Conservation (phyloP, 495 filamentous ascomycete species). For the Sporormia fimetaria region DNA sequence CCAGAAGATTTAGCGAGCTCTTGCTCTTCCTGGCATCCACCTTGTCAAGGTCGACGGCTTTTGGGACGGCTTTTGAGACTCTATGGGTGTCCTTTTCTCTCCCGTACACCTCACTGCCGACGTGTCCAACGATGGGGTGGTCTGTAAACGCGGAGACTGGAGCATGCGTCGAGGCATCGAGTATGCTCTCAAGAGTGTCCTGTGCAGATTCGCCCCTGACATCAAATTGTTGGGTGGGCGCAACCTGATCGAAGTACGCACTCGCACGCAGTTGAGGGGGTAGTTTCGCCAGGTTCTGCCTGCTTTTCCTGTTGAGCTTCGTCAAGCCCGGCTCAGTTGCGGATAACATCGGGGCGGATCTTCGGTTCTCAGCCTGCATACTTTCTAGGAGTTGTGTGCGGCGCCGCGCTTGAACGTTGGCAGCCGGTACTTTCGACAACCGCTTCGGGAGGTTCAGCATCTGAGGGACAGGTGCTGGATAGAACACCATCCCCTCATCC, state of each 20-base stretch:
- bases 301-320: constrained; percentile 17
- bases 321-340: background rate
- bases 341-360: constrained; percentile 41
- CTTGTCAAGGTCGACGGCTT: constrained; percentile 9
- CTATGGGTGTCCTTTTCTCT: constrained; percentile 23
- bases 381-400: constrained; percentile 41
- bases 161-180: constrained; percentile 85
- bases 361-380: constrained; percentile 36
- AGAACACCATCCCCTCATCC: constrained; percentile 76
- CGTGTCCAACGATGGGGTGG: constrained; percentile 69
- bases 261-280: constrained; percentile 85
- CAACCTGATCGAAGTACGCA: constrained; percentile 73
- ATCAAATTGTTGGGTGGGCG: constrained; percentile 48
- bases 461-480: constrained; percentile 86
- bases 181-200: constrained; percentile 79
- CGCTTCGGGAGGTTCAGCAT: constrained; percentile 87
- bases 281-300: constrained; percentile 40
- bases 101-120: constrained; percentile 28
- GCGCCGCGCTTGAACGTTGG: constrained; percentile 52
- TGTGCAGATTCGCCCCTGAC: constrained; percentile 73
- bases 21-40: constrained; percentile 22
- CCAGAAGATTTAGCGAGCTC: constrained; percentile 25
- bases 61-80: constrained; percentile 9
- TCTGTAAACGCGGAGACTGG: constrained; percentile 94
- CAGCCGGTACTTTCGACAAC: constrained; percentile 61